These are phyloP conservation scores for Uncinocarpus reesii DNA, from an alignment of 2,329 filamentous ascomycete genomes.

Conservation along the genomic window DNA sequence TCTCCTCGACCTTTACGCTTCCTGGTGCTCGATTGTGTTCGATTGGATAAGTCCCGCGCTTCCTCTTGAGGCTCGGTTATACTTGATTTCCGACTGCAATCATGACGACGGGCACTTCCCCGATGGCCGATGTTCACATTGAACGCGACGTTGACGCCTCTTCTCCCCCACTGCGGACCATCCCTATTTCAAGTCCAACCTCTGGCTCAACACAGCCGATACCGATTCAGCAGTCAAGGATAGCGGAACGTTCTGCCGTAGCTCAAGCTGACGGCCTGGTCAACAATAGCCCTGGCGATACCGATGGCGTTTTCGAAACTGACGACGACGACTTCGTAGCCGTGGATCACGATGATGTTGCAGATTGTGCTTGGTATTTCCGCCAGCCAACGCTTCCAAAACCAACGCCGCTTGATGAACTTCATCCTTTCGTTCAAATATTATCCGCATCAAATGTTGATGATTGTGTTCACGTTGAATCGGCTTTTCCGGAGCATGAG, in stretches of 20 bases:
- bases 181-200: neutral
- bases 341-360: conserved; percentile 34
- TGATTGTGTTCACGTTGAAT: conserved; percentile 49
- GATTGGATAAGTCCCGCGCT: neutral
- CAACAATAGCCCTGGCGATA: conserved; percentile 4
- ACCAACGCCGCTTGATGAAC: conserved; percentile 40
- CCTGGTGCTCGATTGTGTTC: neutral
- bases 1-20: too few species aligned
- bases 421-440: conserved; percentile 64
- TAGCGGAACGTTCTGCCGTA: conserved; percentile 11
- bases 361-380: conserved; percentile 35
- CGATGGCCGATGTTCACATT: conserved; percentile 9
- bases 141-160: conserved; percentile 1
- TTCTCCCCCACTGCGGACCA: conserved; percentile 3
- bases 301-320: conserved; percentile 23
- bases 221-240: conserved; percentile 11
- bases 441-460: conserved; percentile 48
- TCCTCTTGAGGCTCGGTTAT: too few species aligned
- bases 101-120: conserved; percentile 10
- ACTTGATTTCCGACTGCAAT: too few species aligned
- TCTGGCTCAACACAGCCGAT: neutral
- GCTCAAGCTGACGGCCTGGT: conserved; percentile 12
- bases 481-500: conserved; percentile 50
- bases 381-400: conserved; percentile 29
- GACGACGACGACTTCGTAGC: conserved; percentile 35